Conservation (phyloP, 208 protist species). For the Acanthamoeba healyi region DNA sequence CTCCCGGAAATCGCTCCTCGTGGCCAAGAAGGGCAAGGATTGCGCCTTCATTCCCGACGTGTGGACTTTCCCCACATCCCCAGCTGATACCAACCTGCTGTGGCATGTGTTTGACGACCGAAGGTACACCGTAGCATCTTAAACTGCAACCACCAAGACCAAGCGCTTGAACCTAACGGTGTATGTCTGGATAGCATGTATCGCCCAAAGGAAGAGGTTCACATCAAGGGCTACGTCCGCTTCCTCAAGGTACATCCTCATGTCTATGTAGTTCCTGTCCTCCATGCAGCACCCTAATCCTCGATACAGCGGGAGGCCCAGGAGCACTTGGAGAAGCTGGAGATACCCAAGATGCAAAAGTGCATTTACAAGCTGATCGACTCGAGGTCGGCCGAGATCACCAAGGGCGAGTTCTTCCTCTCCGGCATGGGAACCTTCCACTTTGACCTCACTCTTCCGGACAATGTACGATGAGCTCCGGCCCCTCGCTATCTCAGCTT, state of each 20-base stretch:
- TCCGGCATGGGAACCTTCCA: slow-evolving; percentile 48
- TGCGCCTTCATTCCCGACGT: slow-evolving; percentile 57
- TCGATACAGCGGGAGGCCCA: neutral
- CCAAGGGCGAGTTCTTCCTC: slow-evolving; percentile 63
- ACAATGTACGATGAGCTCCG: slow-evolving; percentile 9
- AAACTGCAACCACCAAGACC: neutral
- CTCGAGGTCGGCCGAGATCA: slow-evolving; percentile 42
- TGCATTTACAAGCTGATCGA: slow-evolving; percentile 61
- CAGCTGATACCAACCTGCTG: neutral
- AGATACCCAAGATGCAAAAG: slow-evolving; percentile 68
- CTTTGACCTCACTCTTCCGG: slow-evolving; percentile 22
- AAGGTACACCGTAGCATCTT: neutral
- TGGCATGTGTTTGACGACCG: slow-evolving; percentile 75
- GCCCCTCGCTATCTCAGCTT: neutral
- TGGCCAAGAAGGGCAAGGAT: slow-evolving; percentile 74
- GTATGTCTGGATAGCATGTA: slow-evolving; percentile 69
- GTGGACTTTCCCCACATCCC: neutral
- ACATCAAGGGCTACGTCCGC: slow-evolving; percentile 74
- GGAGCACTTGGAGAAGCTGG: slow-evolving; percentile 73
- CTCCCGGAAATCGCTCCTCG: neutral
- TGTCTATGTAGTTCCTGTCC: neutral
- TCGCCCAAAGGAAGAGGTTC: slow-evolving; percentile 69
- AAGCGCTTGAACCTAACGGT: too few relatives aligned
- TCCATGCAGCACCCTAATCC: neutral
- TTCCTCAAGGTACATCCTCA: slow-evolving; percentile 30